Percentiles rank a stretch among this genome's conserved stretches.
Conservation (phyloP, 2,329 filamentous ascomycete species). For the Cladobotryum mycophilum region DNA sequence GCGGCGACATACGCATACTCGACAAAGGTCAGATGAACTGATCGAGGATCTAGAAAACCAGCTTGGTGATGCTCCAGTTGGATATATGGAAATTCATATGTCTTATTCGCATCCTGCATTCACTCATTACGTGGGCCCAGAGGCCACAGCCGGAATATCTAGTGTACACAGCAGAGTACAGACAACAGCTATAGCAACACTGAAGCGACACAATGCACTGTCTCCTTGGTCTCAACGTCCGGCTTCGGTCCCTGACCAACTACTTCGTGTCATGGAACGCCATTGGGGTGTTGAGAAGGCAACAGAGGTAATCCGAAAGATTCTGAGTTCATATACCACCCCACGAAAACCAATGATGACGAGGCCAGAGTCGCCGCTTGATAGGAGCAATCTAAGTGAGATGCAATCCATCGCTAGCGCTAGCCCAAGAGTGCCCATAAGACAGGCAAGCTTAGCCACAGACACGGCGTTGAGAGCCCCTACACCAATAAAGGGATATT, state of each 20-base stretch:
- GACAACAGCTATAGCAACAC: conserved; percentile 45
- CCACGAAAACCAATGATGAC: neutral
- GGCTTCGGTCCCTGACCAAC: conserved; percentile 27
- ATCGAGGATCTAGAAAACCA: conserved; percentile 54
- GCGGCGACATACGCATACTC: conserved; percentile 18
- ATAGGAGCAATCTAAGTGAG: neutral
- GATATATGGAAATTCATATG: conserved; percentile 47
- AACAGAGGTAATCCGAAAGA: conserved; percentile 33
- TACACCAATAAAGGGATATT: neutral
- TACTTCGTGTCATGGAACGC: conserved; percentile 40
- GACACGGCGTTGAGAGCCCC: neutral
- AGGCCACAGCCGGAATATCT: conserved; percentile 27
- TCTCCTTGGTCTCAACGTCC: conserved; percentile 48
- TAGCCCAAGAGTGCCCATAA: neutral
- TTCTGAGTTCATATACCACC: conserved; percentile 12
- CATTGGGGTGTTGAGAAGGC: conserved; percentile 45
- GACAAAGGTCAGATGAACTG: conserved; percentile 46
- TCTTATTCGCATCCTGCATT: conserved; percentile 54
- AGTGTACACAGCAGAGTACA: conserved; percentile 43
- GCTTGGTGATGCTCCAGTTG: conserved; percentile 41
- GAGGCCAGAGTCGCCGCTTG: neutral
- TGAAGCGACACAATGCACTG: conserved; percentile 41
- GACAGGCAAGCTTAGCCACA: neutral
- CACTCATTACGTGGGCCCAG: conserved; percentile 25
- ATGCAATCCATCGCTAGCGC: neutral